Percentiles rank a stretch among this genome's conserved stretches.
Evolutionary conservation across 1,284 basidiomycete species (phyloP).

Genomic region (Laetiporus sulphureus): DNA sequence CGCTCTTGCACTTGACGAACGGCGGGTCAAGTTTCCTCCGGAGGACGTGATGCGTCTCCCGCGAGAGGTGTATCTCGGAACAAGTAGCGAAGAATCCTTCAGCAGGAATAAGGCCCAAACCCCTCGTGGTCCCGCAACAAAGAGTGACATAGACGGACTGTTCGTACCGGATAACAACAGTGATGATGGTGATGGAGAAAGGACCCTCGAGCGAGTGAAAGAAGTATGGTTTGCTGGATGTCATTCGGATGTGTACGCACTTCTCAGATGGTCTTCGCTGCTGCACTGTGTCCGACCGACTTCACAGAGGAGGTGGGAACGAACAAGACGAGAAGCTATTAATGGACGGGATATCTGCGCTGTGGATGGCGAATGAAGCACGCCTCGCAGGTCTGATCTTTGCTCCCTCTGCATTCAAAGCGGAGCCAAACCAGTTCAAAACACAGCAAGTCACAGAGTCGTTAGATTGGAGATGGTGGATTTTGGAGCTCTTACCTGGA

Average conservation of each 20-base stretch:
- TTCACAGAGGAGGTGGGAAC: neutral
- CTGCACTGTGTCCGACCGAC: neutral
- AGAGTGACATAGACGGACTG: too few species aligned
- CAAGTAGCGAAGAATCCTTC: neutral
- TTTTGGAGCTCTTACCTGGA: too few species aligned
- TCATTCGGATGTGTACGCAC: conserved; percentile 10
- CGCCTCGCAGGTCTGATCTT: too few species aligned
- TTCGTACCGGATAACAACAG: neutral
- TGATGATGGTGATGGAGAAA: neutral
- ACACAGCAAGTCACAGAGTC: too few species aligned
- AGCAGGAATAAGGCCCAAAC: neutral
- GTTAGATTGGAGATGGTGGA: too few species aligned
- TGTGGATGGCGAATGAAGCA: too few species aligned
- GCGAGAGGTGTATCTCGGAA: neutral
- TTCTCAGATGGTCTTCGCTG: neutral
- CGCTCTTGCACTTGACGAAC: conserved; percentile 23
- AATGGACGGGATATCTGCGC: too few species aligned
- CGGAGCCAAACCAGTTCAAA: too few species aligned
- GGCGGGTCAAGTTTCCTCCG: conserved; percentile 20
- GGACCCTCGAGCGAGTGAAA: conserved; percentile 1
- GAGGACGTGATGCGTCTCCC: conserved; percentile 8
- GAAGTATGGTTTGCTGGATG: conserved; percentile 12
- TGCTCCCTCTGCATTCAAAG: too few species aligned
- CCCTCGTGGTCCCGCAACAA: too few species aligned
- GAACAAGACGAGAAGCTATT: too few species aligned